Evolutionary conservation across 345 rosid genomes (phyloP).

Genomic region (Citrus trifoliata): DNA sequence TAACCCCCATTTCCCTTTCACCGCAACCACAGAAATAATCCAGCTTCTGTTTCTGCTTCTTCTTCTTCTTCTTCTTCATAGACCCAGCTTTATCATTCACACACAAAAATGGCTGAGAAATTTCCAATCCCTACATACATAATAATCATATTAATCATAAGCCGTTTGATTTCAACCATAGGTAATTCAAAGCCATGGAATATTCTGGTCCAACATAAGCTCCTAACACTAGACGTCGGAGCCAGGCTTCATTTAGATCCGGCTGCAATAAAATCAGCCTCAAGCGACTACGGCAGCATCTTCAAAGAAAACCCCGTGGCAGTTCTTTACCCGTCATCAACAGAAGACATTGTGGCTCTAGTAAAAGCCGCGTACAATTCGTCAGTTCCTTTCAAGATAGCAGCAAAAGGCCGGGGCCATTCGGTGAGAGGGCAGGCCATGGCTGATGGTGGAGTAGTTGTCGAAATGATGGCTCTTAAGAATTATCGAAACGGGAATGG

Average conservation of each 20-base stretch:
- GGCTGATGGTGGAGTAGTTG: slow-evolving; percentile 61
- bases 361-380: slow-evolving; percentile 36
- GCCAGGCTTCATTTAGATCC: slow-evolving; percentile 39
- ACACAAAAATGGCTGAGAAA: slow-evolving; percentile 27
- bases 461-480: slow-evolving; percentile 59
- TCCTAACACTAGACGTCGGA: slow-evolving; percentile 19
- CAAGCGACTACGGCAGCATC: slow-evolving; percentile 69
- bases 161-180: slow-evolving; percentile 19
- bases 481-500: slow-evolving; percentile 21
- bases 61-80: neutral
- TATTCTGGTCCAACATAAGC: slow-evolving; percentile 6
- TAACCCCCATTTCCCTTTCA: neutral
- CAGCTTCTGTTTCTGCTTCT: neutral
- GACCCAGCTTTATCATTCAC: neutral
- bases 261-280: slow-evolving; percentile 37
- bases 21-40: neutral
- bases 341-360: slow-evolving; percentile 44
- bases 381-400: slow-evolving; percentile 42
- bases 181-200: slow-evolving; percentile 26
- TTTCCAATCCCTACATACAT: slow-evolving; percentile 20
- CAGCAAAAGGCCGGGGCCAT: slow-evolving; percentile 82
- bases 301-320: slow-evolving; percentile 48
- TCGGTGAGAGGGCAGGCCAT: slow-evolving; percentile 76
- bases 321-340: slow-evolving; percentile 62
- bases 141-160: slow-evolving; percentile 28